These are phyloP conservation scores for Hypoxylon rubiginosum DNA, from an alignment of 2,329 filamentous ascomycete genomes.

Conservation along the genomic window DNA sequence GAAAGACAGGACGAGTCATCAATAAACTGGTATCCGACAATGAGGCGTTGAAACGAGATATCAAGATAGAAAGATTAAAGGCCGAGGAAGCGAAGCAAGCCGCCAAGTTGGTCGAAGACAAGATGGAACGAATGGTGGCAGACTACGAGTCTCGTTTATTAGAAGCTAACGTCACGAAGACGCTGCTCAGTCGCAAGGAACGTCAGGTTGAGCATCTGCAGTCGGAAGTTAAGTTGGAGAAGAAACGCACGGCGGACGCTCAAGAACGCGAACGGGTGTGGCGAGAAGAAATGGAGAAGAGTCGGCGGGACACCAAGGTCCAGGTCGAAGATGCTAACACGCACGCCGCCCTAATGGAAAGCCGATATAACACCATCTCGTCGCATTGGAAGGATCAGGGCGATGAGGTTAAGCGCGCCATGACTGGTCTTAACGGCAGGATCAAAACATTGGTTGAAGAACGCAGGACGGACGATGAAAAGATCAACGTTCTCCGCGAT, in stretches of 20 bases:
- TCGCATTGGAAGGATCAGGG: conserved; percentile 77
- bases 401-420: conserved; percentile 68
- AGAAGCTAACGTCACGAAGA: conserved; percentile 78
- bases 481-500: conserved; percentile 74
- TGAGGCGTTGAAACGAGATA: conserved; percentile 80
- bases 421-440: conserved; percentile 65
- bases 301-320: conserved; percentile 68
- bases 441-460: conserved; percentile 69
- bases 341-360: conserved; percentile 76
- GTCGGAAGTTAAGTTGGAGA: conserved; percentile 73
- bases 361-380: conserved; percentile 76
- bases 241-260: conserved; percentile 70
- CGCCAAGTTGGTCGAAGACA: conserved; percentile 76
- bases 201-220: conserved; percentile 79
- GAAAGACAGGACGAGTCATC: conserved; percentile 83
- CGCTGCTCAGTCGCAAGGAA: conserved; percentile 78
- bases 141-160: conserved; percentile 79
- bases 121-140: conserved; percentile 75
- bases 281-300: conserved; percentile 74
- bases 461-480: conserved; percentile 71
- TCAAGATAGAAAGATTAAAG: conserved; percentile 73
- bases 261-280: conserved; percentile 71
- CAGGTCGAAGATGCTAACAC: conserved; percentile 76
- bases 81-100: conserved; percentile 79
- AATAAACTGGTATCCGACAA: conserved; percentile 86